These are phyloP conservation scores for Leccinum angustisporum DNA, from an alignment of 1,284 basidiomycete species.

Conservation along the genomic window DNA sequence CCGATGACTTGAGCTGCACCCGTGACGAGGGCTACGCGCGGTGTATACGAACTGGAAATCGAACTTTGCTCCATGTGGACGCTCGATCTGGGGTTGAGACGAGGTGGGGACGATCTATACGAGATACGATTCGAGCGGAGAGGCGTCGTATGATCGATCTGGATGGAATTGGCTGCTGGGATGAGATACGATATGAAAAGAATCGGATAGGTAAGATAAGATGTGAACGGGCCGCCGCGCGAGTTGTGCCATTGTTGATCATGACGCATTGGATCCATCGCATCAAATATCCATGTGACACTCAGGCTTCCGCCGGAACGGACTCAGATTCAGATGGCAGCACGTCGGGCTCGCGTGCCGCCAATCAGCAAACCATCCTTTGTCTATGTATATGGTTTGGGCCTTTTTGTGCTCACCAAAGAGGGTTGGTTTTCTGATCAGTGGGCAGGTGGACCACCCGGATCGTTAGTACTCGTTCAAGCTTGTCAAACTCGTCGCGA, in stretches of 20 bases:
- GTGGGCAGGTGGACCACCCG: neutral
- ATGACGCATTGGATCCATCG: neutral
- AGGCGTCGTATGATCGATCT: neutral
- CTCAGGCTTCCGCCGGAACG: neutral
- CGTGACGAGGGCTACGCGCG: constrained; percentile 36
- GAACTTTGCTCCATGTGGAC: neutral
- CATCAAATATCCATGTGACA: neutral
- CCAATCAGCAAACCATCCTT: too few species aligned
- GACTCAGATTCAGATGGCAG: neutral
- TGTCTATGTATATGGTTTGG: too few species aligned
- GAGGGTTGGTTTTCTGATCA: too few species aligned
- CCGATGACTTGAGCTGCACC: constrained; percentile 44
- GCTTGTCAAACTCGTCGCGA: neutral
- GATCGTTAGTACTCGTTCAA: neutral
- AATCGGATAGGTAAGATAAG: neutral
- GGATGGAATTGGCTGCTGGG: neutral
- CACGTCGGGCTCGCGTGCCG: neutral
- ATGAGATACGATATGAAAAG: neutral
- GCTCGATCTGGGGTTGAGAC: neutral
- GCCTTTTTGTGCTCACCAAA: too few species aligned
- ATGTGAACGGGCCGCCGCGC: neutral
- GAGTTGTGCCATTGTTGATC: neutral
- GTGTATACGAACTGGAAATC: neutral
- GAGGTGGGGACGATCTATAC: neutral
- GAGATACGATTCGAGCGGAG: neutral